Base-by-base conservation (phyloP, 2,329 filamentous ascomycete genomes). In the Aureobasidium sp. region DNA sequence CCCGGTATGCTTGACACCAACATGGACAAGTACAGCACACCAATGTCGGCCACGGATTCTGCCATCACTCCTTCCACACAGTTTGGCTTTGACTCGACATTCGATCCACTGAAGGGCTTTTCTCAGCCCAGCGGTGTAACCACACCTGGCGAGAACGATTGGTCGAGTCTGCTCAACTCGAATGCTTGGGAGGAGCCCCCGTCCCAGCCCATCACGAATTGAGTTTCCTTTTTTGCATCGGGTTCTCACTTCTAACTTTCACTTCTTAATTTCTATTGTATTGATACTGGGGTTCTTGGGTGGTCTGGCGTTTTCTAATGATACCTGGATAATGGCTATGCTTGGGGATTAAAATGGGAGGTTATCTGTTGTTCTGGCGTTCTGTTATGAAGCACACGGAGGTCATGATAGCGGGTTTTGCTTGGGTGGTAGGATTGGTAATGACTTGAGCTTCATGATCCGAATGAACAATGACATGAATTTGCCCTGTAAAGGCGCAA, bases 1-100 rank as follows among this genome's bases (percentile, higher is more conserved):
- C 68, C 70, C 4, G 63, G 68, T 17, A 64, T 62, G 8, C 59
- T 71, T 10, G 68, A 70, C 54, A 60, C 59, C 35, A 41, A 34
- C 29, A 47, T 56, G 40, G 39, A 45, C 41, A 60, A 51, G 56
- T 55, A 57, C 53, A 55, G 48, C 25, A 56, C 57, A 5, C 59
- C 63, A 12, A 50, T 63, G 12, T 59, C 61, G 34, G 56, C 60
- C 19, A 60, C 56, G 7, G 64, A 66, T 6, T 59, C 58, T 17
- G 41, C 59, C 42, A 55, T 58, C 22, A 58, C 62, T 2, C 58
- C 61, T 0, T 61, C 57, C 41, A 57, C 55, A 10, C 53, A 55
- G 4, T 60, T 59, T 50, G 53, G 41, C 35, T 58, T 55, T 25
- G 59, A 61, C 42, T 44, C 40, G 14, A 53, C 44, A 25, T 58